Evolutionary conservation across 2,329 filamentous ascomycete genomes (phyloP).

Genomic region (Alternaria solani): DNA sequence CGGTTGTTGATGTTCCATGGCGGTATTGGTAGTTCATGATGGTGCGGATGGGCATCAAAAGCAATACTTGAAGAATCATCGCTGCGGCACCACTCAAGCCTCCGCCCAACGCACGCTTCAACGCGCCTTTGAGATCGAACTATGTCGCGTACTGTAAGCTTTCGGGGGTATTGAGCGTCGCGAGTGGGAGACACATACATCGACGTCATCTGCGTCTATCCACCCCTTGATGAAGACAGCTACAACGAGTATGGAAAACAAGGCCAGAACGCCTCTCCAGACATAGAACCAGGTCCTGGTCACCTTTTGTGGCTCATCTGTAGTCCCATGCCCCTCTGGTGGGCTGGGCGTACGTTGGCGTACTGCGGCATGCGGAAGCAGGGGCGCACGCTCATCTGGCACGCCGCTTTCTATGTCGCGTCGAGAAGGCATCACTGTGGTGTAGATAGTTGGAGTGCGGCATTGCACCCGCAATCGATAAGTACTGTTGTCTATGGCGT

Average conservation of each 20-base stretch:
- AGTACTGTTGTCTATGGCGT: background rate
- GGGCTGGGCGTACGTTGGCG: slow-evolving; percentile 6
- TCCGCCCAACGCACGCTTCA: slow-evolving; percentile 39
- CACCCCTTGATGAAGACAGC: slow-evolving; percentile 38
- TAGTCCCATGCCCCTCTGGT: slow-evolving; percentile 12
- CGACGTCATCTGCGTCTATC: slow-evolving; percentile 39
- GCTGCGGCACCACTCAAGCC: slow-evolving; percentile 41
- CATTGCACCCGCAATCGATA: background rate
- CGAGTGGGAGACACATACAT: slow-evolving; percentile 22
- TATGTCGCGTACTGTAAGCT: slow-evolving; percentile 7
- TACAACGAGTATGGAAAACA: slow-evolving; percentile 23
- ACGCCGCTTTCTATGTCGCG: slow-evolving; percentile 16
- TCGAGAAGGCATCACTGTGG: slow-evolving; percentile 18
- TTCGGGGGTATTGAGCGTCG: background rate
- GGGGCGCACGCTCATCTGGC: slow-evolving; percentile 32
- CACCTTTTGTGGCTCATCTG: slow-evolving; percentile 21
- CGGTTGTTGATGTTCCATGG: slow-evolving; percentile 34
- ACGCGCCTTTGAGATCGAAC: slow-evolving; percentile 39
- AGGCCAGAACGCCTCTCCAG: slow-evolving; percentile 25
- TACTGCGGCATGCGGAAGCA: slow-evolving; percentile 23
- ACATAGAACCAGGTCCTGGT: slow-evolving; percentile 26
- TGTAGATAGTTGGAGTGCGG: background rate
- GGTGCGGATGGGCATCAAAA: slow-evolving; percentile 41
- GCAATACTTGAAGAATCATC: slow-evolving; percentile 41
- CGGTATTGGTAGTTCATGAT: slow-evolving; percentile 47